Evolutionary conservation across 192 early-diverging fungal species (phyloP).

Genomic region (Piromyces finnis): DNA sequence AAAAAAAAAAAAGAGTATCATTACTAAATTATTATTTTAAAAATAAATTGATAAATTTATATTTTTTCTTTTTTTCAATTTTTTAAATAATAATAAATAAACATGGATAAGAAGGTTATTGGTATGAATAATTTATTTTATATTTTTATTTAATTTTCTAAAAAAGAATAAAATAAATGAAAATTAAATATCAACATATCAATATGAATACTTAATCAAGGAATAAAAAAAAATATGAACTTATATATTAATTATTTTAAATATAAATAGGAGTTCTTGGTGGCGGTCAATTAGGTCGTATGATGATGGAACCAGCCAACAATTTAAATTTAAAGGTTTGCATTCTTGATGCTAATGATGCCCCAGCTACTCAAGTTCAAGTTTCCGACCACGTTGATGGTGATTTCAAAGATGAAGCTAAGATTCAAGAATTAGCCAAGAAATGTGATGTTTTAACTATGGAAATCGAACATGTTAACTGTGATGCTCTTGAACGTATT

Average conservation of each 20-base stretch:
- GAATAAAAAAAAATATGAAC: neutral
- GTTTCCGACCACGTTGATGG: slow-evolving; percentile 53
- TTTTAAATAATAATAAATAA: neutral
- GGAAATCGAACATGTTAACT: slow-evolving; percentile 97
- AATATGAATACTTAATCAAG: no score
- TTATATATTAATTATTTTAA: neutral
- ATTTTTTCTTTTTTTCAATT: neutral
- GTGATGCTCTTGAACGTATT: slow-evolving; percentile 28
- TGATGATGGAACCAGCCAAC: slow-evolving; percentile 89
- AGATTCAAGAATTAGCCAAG: slow-evolving; percentile 58
- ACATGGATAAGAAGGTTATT: neutral
- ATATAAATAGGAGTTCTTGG: slow-evolving; percentile 29
- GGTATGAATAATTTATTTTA: no score
- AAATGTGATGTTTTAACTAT: slow-evolving; percentile 71
- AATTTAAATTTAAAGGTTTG: slow-evolving; percentile 69
- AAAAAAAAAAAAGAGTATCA: neutral
- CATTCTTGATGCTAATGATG: slow-evolving; percentile 63
- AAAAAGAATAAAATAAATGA: no score
- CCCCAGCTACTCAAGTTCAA: slow-evolving; percentile 76
- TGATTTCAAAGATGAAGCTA: slow-evolving; percentile 59
- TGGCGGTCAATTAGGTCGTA: slow-evolving; percentile 96
- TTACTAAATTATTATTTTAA: neutral
- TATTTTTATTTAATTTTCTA: no score
- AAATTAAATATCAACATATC: no score
- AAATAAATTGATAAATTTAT: neutral